Evolutionary conservation across 1,284 basidiomycete genomes (phyloP), one percentile per base, ranked within the genome.

Genomic region (Coriolopsis trogii): DNA sequence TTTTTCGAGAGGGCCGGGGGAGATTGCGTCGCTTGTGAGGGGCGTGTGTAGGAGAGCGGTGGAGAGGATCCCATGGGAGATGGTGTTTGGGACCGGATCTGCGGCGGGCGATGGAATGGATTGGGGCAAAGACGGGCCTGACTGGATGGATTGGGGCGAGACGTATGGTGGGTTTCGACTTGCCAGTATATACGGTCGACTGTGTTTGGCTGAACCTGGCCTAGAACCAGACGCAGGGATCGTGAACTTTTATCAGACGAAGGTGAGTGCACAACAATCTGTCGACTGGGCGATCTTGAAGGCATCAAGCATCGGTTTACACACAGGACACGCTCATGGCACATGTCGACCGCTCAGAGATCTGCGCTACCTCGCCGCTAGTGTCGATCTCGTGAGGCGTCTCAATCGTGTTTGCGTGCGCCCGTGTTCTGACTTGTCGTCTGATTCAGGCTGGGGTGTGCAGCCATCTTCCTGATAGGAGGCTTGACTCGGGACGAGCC

Each of bases 221-320:
- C n/a, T 63, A 89, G 93, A 90, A 65, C 91, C 93, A 2, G 93
- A 95, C 67, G 93, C 93, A 10, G 94, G 94, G 2, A 95, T 97
- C 40, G 89, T 96, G 53, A 97, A 97, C 67, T 96, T 93, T 63
- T 93, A 94, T 67, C 91, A 93, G 67, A 78, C 76, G 42, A 88
- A 83, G 69, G 84, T 81, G 20, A 36, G 60, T 45, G 8, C 21
- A 6, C 12, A 6, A 7, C 7, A 16, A 24, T 16, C 40, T 9
- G 13, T 21, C 25, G 23, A 18, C n/a, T 34, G n/a, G n/a, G n/a
- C n/a, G n/a, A n/a, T n/a, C n/a, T n/a, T n/a, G n/a, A n/a, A n/a
- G n/a, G n/a, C n/a, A n/a, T n/a, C n/a, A n/a, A n/a, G n/a, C n/a
- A n/a, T n/a, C n/a, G n/a, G n/a, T n/a, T n/a, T 30, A 30, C 33